Evolutionary conservation across 202 grass and related monocot genomes (phyloP), one percentile per base, ranked within the genome.

Genomic region (Setaria italica): DNA sequence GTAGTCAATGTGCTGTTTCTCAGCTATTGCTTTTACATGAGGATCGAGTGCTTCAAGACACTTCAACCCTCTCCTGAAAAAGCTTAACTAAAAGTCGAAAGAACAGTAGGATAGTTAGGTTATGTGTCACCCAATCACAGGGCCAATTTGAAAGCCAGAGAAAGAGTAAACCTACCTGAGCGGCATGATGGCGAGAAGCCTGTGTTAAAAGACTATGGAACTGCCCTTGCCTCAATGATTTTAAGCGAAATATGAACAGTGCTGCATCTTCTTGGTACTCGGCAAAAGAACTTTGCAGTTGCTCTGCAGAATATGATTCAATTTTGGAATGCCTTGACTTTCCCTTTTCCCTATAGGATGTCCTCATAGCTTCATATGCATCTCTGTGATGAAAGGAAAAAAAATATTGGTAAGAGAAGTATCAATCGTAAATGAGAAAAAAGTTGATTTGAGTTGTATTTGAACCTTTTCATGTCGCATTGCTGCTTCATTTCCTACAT

Each of bases 211-310:
- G 89, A 70, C 95, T 98, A 81, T 87, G 89, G 62, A 90, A 94
- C 76, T 95, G 95, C 29, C 93, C 95, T 92, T 95, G 91, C 80
- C 93, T 93, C 67, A 98, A 85, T n/a, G 95, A 98, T 88, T 98
- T 94, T 68, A 95, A 83, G 57, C 95, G 92, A 84, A 98, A 95
- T 60, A 92, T 86, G 85, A 98, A 98, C 53, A 90, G 54, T 10
- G 90, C 72, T 8, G 89, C 91, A 87, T 93, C 92, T 50, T 95
- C 88, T 80, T 95, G 83, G 70, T 95, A 97, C 62, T 95, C 90
- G 58, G 73, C 42, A 32, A 90, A 84, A 67, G 92, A 87, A 66
- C 37, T 81, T 82, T 92, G 85, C 66, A 98, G 79, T 79, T 98
- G 65, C 76, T 94, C 88, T 68, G 87, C 42, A 16, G 88, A 93